Evolutionary conservation across 495 filamentous ascomycete species (phyloP), one percentile per base, ranked within the genome.

Genomic region (Lasiosphaeris hirsuta): DNA sequence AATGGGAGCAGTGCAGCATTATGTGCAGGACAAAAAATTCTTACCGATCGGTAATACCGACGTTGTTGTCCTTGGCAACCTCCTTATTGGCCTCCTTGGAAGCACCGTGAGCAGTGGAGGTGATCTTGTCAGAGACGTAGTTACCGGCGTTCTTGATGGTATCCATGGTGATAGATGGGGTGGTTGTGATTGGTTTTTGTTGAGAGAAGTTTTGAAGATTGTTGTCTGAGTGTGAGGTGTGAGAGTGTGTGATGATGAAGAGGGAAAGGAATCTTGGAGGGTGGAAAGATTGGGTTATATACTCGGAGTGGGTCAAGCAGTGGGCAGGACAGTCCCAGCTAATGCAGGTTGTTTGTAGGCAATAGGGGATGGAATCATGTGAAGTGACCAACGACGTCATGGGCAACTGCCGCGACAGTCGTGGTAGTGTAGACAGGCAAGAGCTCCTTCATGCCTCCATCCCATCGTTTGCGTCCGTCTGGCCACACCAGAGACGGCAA

Each of bases 31-130:
- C 10, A 49, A 50, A 38, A 50, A 6, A 30, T 49, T 49, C 75
- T 71, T 72, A 80, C 77, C 82, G 82, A 69, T 75, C 77, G 68
- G 74, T 62, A 33, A 79, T n/a, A 44, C 57, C 59, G 36, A 72
- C 78, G 67, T 81, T 68, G 71, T 43, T 65, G 75, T 85, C 82
- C 79, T 85, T 83, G 64, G 82, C 82, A 48, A 84, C 77, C 36
- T 77, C 65, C 79, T 86, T 86, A 79, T 86, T 85, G 73, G 80
- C 75, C 78, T 85, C 82, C 81, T 86, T 86, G 74, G 78, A 81
- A 36, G 80, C 75, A 48, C 66, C 70, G 63, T 42, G 58, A 56
- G 71, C 62, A 39, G 72, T 67, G 59, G 71, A 68, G 64, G 54
- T 38, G 54, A 85, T 71, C 69, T 80, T 75, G 78, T 86, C 84